Evolutionary conservation across 2,329 filamentous ascomycete genomes (phyloP), one percentile per base, ranked within the genome.

Genomic region (Metarhizium sp.): DNA sequence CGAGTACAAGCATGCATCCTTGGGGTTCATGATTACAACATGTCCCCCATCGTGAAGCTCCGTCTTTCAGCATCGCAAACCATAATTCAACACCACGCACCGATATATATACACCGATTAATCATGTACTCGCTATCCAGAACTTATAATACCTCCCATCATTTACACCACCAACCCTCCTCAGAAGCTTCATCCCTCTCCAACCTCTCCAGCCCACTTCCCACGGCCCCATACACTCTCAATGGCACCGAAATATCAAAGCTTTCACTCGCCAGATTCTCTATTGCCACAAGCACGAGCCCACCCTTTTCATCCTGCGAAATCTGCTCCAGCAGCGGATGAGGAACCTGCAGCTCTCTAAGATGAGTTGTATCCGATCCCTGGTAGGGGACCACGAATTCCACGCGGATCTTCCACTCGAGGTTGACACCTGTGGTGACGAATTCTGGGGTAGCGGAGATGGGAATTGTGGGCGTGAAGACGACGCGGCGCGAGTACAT

Each of bases 231-330:
- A 65, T 95, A 96, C 10, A 96, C 88, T 52, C 84, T 82, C 60
- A 96, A 74, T 30, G 91, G 91, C 49, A 96, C 90, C 38, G 85
- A 83, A 49, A 95, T 88, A 70, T 96, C 91, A 70, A 96, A 96
- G 63, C 88, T 95, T 74, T 96, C 91, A 63, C 90, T 92, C 8
- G 85, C 79, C 52, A 96, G 65, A 59, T 84, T 84, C 73, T 95
- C 89, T 52, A 87, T 82, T 0, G 89, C 88, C 16, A 90, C 88
- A 52, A 92, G 76, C 14, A 94, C 80, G 29, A 81, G 70, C 1
- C 85, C 81, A 2, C 90, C 90, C 46, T 90, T 78, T 60, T 95
- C 89, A 66, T 96, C 90, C 52, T 82, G 80, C 6, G 85, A 85
- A 11, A 94, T 81, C 63, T 89, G 83, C 67, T 96, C 92, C 45